These are phyloP conservation scores for Eutrema salsugineum DNA, from an alignment of 441 rosid species.

Conservation along the genomic window DNA sequence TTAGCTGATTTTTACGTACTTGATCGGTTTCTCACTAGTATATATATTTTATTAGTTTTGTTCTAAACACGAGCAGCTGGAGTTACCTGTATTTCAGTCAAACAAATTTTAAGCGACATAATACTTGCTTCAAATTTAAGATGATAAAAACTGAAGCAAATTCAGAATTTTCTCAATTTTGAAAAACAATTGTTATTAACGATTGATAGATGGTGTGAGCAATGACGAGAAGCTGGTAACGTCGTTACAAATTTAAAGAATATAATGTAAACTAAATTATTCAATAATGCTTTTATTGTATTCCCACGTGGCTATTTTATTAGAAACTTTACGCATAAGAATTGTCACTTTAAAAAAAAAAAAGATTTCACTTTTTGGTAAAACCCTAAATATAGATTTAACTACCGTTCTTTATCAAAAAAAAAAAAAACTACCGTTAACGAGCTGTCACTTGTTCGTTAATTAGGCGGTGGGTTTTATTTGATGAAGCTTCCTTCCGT, in stretches of 20 bases:
- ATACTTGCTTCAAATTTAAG: background rate
- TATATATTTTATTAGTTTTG: too few species aligned
- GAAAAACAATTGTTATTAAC: background rate
- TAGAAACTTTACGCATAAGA: background rate
- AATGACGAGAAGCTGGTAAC: slow-evolving; percentile 11
- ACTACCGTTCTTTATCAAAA: too few species aligned
- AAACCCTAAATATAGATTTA: background rate
- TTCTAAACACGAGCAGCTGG: too few species aligned
- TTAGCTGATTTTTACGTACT: background rate
- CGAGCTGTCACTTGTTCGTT: background rate
- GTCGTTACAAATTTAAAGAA: background rate
- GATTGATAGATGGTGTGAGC: background rate
- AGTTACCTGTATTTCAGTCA: background rate
- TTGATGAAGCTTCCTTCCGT: background rate
- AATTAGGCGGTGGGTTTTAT: background rate
- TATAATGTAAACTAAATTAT: background rate
- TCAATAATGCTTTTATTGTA: background rate
- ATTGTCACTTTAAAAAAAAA: too few species aligned
- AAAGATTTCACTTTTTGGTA: too few species aligned
- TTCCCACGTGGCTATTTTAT: background rate
- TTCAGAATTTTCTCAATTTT: background rate
- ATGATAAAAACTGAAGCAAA: background rate
- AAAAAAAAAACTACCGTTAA: too few species aligned
- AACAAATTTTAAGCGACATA: background rate
- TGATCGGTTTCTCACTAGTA: too few species aligned